Evolutionary conservation across 2,329 filamentous ascomycete genomes (phyloP), one percentile per base, ranked within the genome.

Genomic region (Exserohilum rostratum): DNA sequence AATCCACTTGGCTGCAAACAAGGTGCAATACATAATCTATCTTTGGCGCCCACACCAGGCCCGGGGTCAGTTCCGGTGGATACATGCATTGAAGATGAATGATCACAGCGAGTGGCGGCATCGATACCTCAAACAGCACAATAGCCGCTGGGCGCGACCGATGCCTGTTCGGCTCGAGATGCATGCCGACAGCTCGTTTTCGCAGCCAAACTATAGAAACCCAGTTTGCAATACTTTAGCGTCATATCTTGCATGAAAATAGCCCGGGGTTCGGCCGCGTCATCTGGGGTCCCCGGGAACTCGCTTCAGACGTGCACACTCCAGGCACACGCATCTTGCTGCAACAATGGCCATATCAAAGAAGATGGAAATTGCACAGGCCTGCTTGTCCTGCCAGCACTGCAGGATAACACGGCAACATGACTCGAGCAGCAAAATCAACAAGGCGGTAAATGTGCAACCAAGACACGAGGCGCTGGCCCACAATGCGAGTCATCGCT

Each of bases 231-330:
- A 22, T 17, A n/a, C 22, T 46, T 39, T 55, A 49, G 39, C 40
- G 57, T 17, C 7, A 48, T 35, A 60, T 51, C 58, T 61, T 52
- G 61, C 61, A 60, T 60, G 45, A 27, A 45, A 50, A 53, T 59
- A 55, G 48, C 55, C 60, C 58, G 51, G 55, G 48, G 42, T 61
- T 30, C 46, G 50, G 35, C 17, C 43, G 35, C 38, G 20, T 42
- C 44, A 42, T 40, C 20, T 45, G 50, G 50, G 38, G 39, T 40
- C 35, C 50, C 50, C 43, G 30, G 48, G 18, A 45, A 25, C 22
- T 25, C 22, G 22, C 22, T 25, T 25, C 22, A 25, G 22, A 25
- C 22, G 22, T 4, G 22, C 30, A 22, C 15, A 22, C 33, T 44
- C 51, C 38, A 50, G 27, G 44, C 29, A 42, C n/a, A 47, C 43